Evolutionary conservation across 805 yeast genomes (phyloP), one percentile per base, ranked within the genome.

Genomic region (Dipodascus albidus): DNA sequence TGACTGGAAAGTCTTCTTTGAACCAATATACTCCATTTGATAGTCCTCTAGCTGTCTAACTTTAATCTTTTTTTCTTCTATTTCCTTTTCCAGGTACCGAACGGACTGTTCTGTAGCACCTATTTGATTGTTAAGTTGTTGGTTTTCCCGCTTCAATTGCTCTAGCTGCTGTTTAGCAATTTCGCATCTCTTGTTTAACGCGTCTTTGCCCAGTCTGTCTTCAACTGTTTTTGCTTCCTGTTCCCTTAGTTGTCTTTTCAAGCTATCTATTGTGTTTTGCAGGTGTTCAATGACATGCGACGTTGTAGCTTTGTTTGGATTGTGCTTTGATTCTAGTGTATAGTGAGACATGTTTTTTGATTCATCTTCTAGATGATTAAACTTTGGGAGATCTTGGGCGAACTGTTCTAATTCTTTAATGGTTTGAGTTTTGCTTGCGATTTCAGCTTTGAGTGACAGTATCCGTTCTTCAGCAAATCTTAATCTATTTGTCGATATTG

Each of bases 81-180:
- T 66, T 58, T 79, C 80, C 41, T 68, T 70, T 64, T 87, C 95
- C 60, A 86, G 68, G 58, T 83, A 90, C 31, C 70, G 61, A 23
- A 85, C 76, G 52, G 86, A 72, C 52, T 90, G 73, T 60, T 85
- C 88, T 60, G 85, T 84, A 51, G 95, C 71, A 57, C 77, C 79
- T 55, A 87, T 68, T 57, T 85, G 68, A 1, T 88, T 80, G 60
- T 78, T 82, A 47, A 84, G 73, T 71, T 83, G 83, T 57, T 85
- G 88, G 60, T 82, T 83, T 61, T 87, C 91, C 64, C 85, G 90
- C 65, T 83, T 83, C 44, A 85, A 72, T 55, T 82, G 53, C 44
- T 56, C 59, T 38, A 55, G 48, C 6, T 58, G 52, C 17, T 53
- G 42, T 27, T 53, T 62, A 33, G 55, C 49, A 41, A 53, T 49